Evolutionary conservation across 2,329 filamentous ascomycete species (phyloP).

Genomic region (Hymenoscyphus fructigenus): DNA sequence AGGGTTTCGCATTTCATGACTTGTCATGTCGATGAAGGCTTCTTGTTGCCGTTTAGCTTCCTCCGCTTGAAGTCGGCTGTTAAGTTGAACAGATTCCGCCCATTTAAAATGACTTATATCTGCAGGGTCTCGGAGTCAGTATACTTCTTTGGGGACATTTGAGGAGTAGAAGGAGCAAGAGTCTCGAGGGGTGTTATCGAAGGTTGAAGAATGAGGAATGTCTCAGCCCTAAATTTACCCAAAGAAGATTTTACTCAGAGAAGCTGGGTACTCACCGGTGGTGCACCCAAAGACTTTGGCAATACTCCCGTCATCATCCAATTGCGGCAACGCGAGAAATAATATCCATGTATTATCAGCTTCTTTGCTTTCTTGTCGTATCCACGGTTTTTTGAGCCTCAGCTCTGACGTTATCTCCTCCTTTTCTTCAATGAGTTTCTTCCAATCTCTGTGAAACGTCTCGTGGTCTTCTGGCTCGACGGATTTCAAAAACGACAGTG

Average conservation of each 20-base stretch:
- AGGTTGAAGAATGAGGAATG: no score
- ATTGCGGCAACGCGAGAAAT: conserved; percentile 65
- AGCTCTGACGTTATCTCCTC: conserved; percentile 71
- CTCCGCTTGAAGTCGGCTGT: conserved; percentile 74
- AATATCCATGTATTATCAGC: conserved; percentile 62
- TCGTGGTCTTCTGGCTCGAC: conserved; percentile 64
- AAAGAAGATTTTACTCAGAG: no score
- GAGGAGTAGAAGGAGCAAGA: no score
- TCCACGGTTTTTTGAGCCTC: conserved; percentile 54
- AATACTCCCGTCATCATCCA: conserved; percentile 58
- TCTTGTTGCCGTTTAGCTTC: conserved; percentile 72
- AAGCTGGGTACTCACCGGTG: no score
- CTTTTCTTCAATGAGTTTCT: conserved; percentile 58
- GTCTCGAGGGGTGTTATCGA: no score
- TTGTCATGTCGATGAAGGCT: conserved; percentile 70
- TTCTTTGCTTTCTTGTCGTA: conserved; percentile 58
- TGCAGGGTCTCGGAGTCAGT: no score
- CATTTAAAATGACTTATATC: conserved; percentile 83
- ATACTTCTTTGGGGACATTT: no score
- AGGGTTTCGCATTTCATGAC: conserved; percentile 74
- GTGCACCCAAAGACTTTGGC: conserved; percentile 68
- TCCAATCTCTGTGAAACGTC: conserved; percentile 60
- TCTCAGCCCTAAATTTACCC: no score
- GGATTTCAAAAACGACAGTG: conserved; percentile 69
- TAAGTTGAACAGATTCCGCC: conserved; percentile 75